These are phyloP conservation scores for Tulasnella sp. DNA, from an alignment of 768 basidiomycete species.

Conservation along the genomic window DNA sequence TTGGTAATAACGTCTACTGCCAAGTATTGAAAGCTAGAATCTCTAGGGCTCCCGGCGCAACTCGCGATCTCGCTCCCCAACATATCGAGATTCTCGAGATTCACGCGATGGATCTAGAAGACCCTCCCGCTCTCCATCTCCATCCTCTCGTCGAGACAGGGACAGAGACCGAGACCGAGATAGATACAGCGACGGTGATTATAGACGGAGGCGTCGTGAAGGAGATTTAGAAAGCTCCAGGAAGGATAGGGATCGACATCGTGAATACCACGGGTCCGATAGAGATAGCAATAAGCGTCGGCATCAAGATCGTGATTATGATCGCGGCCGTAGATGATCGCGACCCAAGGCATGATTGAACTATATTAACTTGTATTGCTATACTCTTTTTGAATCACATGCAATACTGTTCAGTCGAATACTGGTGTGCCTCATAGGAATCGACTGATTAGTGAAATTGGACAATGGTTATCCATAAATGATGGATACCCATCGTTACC, in stretches of 20 bases:
- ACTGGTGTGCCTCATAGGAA: not conserved
- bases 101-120: slow-evolving; percentile 17
- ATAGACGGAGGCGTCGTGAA: slow-evolving; percentile 22
- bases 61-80: slow-evolving; percentile 27
- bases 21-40: slow-evolving; percentile 10
- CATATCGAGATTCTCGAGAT: slow-evolving; percentile 27
- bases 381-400: slow-evolving; percentile 1
- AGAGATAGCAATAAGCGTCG: not conserved
- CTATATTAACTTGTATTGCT: not conserved
- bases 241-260: not conserved
- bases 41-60: slow-evolving; percentile 26
- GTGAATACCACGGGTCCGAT: not conserved
- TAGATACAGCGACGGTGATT: slow-evolving; percentile 22
- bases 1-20: not conserved
- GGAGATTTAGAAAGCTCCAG: slow-evolving; percentile 21
- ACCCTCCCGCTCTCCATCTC: too few relatives aligned
- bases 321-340: not conserved
- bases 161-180: slow-evolving; percentile 22
- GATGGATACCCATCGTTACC: not conserved
- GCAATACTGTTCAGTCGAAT: not conserved
- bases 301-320: not conserved
- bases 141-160: slow-evolving; percentile 14
- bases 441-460: too few relatives aligned
- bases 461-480: not conserved
- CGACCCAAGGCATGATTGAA: not conserved